phyloP scores from a whole-genome alignment of 2,329 filamentous ascomycete species.

The Colletotrichum lentis region DNA sequence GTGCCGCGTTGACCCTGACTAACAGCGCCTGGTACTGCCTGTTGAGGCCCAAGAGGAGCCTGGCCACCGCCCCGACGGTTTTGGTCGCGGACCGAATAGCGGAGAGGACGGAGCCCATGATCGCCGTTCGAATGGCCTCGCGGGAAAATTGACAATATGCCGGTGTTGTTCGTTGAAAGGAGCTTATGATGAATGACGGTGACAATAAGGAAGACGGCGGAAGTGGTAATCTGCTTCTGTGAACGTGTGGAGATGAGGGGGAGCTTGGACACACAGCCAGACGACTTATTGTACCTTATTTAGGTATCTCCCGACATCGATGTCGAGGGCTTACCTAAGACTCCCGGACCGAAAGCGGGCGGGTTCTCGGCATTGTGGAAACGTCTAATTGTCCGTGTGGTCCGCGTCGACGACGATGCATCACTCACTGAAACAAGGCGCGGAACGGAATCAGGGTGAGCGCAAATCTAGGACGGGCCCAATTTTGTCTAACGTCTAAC shows the following conservation, averaged over 20 bases:
- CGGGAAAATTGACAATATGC: too few relatives aligned
- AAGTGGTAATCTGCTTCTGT: not conserved
- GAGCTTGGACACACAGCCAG: not conserved
- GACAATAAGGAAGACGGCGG: too few relatives aligned
- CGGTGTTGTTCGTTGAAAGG: too few relatives aligned
- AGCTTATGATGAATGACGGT: too few relatives aligned
- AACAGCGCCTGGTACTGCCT: conserved; percentile 44
- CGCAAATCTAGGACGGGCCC: conserved; percentile 1
- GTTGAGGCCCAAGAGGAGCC: conserved; percentile 43
- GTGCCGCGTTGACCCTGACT: conserved; percentile 45
- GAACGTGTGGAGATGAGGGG: not conserved
- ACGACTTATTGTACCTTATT: not conserved
- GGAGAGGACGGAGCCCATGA: conserved; percentile 50
- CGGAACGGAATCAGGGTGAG: too few relatives aligned
- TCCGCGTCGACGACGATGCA: not conserved
- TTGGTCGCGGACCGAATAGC: conserved; percentile 40
- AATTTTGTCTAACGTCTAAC: conserved; percentile 25
- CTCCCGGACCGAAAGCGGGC: not conserved
- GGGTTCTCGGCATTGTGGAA: conserved; percentile 1
- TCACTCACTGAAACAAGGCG: not conserved
- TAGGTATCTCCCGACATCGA: not conserved
- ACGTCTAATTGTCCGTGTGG: not conserved
- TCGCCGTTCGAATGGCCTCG: not conserved
- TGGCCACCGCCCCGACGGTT: conserved; percentile 41
- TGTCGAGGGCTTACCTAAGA: conserved; percentile 18